Conservation (phyloP, 2,329 filamentous ascomycete genomes). For the Decorospora gaudefroyi region DNA sequence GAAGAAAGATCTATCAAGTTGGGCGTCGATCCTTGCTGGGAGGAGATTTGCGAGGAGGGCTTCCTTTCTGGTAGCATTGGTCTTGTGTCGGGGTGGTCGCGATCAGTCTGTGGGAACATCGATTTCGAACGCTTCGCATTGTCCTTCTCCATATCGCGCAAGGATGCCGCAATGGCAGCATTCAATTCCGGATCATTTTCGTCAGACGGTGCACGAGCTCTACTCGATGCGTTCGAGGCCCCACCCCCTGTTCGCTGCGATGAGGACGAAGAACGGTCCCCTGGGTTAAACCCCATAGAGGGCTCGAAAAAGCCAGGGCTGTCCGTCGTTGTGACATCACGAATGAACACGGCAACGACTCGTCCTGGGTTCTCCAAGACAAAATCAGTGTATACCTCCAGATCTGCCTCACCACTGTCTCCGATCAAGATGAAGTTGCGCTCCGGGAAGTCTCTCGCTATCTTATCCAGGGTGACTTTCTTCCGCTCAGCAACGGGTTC, state of each 20-base stretch:
- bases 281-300: slow-evolving; percentile 50
- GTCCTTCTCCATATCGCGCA: slow-evolving; percentile 53
- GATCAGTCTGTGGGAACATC: slow-evolving; percentile 41
- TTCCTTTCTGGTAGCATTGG: slow-evolving; percentile 47
- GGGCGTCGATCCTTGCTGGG: slow-evolving; percentile 36
- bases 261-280: slow-evolving; percentile 38
- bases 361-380: slow-evolving; percentile 80
- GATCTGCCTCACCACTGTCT: slow-evolving; percentile 93
- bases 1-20: slow-evolving; percentile 56
- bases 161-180: slow-evolving; percentile 55
- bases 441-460: slow-evolving; percentile 86
- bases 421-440: slow-evolving; percentile 89
- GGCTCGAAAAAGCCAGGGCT: slow-evolving; percentile 78
- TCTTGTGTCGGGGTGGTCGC: slow-evolving; percentile 41
- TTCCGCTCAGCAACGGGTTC: slow-evolving; percentile 96
- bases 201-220: slow-evolving; percentile 32
- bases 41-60: slow-evolving; percentile 19
- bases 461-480: slow-evolving; percentile 80
- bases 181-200: slow-evolving; percentile 55
- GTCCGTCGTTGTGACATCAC: slow-evolving; percentile 86
- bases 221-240: slow-evolving; percentile 17
- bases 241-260: slow-evolving; percentile 18
- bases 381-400: slow-evolving; percentile 97
- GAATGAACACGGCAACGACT: slow-evolving; percentile 86
- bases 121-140: slow-evolving; percentile 42